Conservation (phyloP, 2,329 filamentous ascomycete genomes). For the Raffaelea ambrosiae region DNA sequence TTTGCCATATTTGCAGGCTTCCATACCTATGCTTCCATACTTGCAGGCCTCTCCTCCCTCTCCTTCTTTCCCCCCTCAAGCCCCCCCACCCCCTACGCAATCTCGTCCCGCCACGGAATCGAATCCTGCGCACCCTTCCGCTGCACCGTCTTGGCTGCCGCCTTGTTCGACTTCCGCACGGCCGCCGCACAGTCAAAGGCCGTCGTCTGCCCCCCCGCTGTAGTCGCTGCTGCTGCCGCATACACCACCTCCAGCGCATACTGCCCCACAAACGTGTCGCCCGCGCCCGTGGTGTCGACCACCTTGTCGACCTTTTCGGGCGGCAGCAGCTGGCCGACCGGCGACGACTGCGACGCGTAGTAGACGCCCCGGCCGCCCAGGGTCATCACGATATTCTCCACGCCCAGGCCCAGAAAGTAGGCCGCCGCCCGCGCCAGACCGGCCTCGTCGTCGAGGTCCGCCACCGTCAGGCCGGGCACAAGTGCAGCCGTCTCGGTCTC, state of each 20-base stretch:
- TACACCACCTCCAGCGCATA: conserved; percentile 68
- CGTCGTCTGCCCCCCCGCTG: conserved; percentile 39
- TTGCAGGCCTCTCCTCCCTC: too few relatives aligned
- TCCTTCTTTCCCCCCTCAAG: neutral
- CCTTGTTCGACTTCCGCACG: conserved; percentile 50
- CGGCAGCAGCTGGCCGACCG: conserved; percentile 31
- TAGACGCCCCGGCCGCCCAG: conserved; percentile 70
- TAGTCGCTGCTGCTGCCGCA: conserved; percentile 24
- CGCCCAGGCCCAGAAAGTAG: conserved; percentile 54
- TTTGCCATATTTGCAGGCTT: too few relatives aligned
- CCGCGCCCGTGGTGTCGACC: conserved; percentile 87
- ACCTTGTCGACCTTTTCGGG: conserved; percentile 68
- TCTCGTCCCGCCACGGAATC: conserved; percentile 55
- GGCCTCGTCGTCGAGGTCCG: conserved; percentile 21
- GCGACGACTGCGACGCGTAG: conserved; percentile 38
- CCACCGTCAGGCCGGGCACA: conserved; percentile 33
- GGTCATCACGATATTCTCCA: conserved; percentile 72
- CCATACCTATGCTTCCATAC: too few relatives aligned
- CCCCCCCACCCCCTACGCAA: conserved; percentile 14
- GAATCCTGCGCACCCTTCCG: conserved; percentile 55
- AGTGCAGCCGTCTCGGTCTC: conserved; percentile 58
- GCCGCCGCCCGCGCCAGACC: conserved; percentile 28
- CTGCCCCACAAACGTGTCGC: conserved; percentile 86
- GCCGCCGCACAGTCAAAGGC: conserved; percentile 49
- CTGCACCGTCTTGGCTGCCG: conserved; percentile 58